Evolutionary conservation across 2,329 filamentous ascomycete species (phyloP), one percentile per base, ranked within the genome.

Genomic region (Sarocladiaceae sp.): DNA sequence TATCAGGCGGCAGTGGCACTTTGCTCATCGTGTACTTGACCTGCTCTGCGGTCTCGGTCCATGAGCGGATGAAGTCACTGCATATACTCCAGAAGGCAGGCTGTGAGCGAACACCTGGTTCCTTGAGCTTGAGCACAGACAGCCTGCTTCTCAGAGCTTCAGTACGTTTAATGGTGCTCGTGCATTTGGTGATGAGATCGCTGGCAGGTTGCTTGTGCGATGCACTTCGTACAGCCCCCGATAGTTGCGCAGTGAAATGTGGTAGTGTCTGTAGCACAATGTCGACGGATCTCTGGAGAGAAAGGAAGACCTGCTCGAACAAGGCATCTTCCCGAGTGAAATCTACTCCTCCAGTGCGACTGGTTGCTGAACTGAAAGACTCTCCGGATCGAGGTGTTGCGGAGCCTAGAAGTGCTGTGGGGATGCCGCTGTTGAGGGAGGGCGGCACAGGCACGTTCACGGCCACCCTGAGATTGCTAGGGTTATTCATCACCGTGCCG

Each of bases 231-330:
- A 86, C 74, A 5, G 79, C 79, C 9, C 71, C 69, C 23, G 72
- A 64, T 48, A 93, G 81, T 49, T 89, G 83, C 42, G 70, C 71
- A 48, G 81, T 80, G 49, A 88, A 81, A 45, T 70, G 70, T 1
- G 88, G 88, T 20, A 95, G 68, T 2, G 81, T 82, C 33, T 79
- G 78, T 52, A 86, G 74, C 21, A 88, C 82, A 40, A 87, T 70
- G 40, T 89, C 85, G 16, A 85, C 83, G 1, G 88, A 85, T 44
- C 74, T 76, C 35, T 83, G 81, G 19, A 95, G 69, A 35, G 85
- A 84, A 26, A 88, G 59, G 65, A 87, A 95, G 18, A 96, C 88
- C 49, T 73, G 79, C 50, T 95, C 90, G 52, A 95, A 95, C 21
- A 82, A 76, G 13, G 78, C 75, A 53, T 95, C 88, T 50, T 95